Conservation (phyloP, 1,284 basidiomycete species). For the Ganoderma meredithae region DNA sequence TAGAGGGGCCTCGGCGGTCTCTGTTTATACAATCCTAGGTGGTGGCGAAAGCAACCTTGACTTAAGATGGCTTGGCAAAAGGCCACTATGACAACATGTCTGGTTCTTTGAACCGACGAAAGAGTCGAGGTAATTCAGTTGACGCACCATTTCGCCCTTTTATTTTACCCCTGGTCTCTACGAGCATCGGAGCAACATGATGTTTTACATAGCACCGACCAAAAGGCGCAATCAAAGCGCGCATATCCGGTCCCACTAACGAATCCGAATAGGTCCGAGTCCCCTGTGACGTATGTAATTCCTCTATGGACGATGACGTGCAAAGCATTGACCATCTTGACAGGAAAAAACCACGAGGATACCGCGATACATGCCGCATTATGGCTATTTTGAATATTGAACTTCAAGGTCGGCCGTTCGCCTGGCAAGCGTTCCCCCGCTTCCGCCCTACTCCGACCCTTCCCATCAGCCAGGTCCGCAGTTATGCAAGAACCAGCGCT, state of each 20-base stretch:
- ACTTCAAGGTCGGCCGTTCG: background rate
- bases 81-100: background rate
- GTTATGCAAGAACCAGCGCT: background rate
- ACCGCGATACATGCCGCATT: background rate
- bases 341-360: background rate
- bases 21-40: background rate
- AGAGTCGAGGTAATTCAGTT: background rate
- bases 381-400: background rate
- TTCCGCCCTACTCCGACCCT: background rate
- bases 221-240: background rate
- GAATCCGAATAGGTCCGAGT: background rate
- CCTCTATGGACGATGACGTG: background rate
- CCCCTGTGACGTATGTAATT: background rate
- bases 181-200: background rate
- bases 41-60: background rate
- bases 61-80: background rate
- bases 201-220: background rate
- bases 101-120: background rate
- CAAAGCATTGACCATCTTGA: background rate
- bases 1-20: background rate
- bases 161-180: background rate
- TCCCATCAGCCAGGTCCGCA: background rate
- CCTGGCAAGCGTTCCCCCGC: background rate
- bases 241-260: background rate
- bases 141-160: background rate